Conservation (phyloP, 1,284 basidiomycete genomes). For the Cryptococcus depauperatus region DNA sequence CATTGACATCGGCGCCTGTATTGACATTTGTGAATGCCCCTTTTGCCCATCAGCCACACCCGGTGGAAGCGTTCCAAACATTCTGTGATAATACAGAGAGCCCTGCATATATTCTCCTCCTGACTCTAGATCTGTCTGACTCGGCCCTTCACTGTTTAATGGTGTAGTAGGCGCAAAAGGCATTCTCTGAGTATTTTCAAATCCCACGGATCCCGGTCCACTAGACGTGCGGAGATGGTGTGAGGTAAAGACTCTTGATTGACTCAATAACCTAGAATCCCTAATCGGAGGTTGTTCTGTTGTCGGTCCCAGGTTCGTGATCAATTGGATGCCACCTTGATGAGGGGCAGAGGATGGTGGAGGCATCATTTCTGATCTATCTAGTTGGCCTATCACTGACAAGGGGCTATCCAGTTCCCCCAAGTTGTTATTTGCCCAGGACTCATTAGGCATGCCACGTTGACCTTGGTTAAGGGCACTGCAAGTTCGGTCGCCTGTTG, state of each 20-base stretch:
- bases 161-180: slow-evolving; percentile 13
- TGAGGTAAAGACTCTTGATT: too few relatives aligned
- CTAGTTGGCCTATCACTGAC: slow-evolving; percentile 3
- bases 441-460: background rate
- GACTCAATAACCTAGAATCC: too few relatives aligned
- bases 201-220: background rate
- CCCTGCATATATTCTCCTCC: background rate
- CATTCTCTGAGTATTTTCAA: background rate
- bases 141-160: slow-evolving; percentile 8
- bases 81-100: background rate
- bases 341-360: slow-evolving; percentile 6
- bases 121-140: background rate
- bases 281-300: too few relatives aligned
- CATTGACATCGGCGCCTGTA: background rate
- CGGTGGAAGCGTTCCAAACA: background rate
- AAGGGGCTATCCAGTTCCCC: slow-evolving; percentile 8
- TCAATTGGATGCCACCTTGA: too few relatives aligned
- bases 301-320: too few relatives aligned
- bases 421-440: slow-evolving; percentile 1
- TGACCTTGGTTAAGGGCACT: slow-evolving; percentile 5
- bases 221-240: slow-evolving; percentile 1
- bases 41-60: background rate
- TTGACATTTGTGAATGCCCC: background rate
- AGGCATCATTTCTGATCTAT: background rate
- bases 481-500: slow-evolving; percentile 9